Base-by-base conservation (phyloP, 257 asterid species). In the Fraxinus excelsior region DNA sequence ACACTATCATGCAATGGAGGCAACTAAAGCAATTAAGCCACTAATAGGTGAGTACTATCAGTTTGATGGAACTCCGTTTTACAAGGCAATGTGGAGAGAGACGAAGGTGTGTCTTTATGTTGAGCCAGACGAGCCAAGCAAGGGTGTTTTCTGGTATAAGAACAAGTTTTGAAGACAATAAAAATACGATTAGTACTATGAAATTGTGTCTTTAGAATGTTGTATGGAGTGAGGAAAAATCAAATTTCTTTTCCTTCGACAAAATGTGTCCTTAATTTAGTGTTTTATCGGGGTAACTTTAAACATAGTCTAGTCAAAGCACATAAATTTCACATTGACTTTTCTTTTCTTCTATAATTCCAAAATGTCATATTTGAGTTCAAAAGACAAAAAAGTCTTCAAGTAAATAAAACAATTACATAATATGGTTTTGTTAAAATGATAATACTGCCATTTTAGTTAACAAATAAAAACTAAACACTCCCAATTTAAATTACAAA, bases 1-100 rank as follows among this genome's bases (percentile, higher is more conserved):
- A 4, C 94, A 91, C 74, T 91, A 91, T 73, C 82, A 91, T 40
- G 94, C 94, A 0, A 87, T 87, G 96, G 94, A 89, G 84, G 94
- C 94, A 25, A 91, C 94, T 0, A 86, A 83, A 67, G 93, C 91
- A 6, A 82, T 88, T 71, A 91, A 77, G 81, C 92, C 94, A n/a
- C n/a, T 88, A 25, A 71, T 90, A n/a, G 92, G 90, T 0, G 84
- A 84, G 80, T 90, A 90, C 66, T 90, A 90, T 80, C 91, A 80
- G 49, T 78, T 87, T 14, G 94, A 90, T 28, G 85, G 78, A 10
- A 88, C 88, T 19, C 90, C 92, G 0, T 78, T 90, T 69, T 75
- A 70, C 84, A 80, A 90, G 85, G 94, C 94, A 5, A 82, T 84
- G 85, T 88, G 91, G 90, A 90, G 92, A 78, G 94, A 90, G 82